These are phyloP conservation scores for Tricholoma flavovirens DNA, from an alignment of 768 basidiomycete genomes.

Conservation along the genomic window DNA sequence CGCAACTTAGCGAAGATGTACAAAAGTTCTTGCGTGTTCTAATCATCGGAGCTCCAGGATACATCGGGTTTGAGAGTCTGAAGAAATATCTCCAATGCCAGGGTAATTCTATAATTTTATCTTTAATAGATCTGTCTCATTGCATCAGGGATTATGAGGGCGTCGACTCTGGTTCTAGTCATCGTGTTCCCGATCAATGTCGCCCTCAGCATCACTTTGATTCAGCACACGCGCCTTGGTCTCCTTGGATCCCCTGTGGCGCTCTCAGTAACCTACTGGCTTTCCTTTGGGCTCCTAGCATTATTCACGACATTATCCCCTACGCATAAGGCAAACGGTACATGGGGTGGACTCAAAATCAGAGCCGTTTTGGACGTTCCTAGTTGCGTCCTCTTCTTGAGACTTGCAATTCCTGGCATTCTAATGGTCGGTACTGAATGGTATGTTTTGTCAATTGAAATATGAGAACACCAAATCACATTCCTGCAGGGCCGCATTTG, in stretches of 20 bases:
- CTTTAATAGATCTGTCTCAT: not conserved
- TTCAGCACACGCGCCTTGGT: constrained; percentile 59
- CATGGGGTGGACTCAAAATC: constrained; percentile 58
- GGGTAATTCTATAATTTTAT: constrained; percentile 33
- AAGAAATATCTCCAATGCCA: constrained; percentile 81
- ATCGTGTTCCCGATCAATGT: constrained; percentile 65
- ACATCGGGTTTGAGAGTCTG: constrained; percentile 69
- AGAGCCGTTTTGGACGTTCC: constrained; percentile 36
- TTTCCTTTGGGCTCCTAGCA: constrained; percentile 54
- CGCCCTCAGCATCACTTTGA: constrained; percentile 49
- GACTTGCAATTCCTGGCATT: constrained; percentile 70
- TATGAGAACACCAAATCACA: not conserved
- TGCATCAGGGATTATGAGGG: constrained; percentile 63
- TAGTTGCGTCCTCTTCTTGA: constrained; percentile 54
- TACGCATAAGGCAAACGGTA: constrained; percentile 47
- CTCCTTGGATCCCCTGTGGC: constrained; percentile 64
- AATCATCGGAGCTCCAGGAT: constrained; percentile 61
- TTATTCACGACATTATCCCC: constrained; percentile 45
- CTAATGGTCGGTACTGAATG: constrained; percentile 80
- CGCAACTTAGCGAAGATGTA: constrained; percentile 49
- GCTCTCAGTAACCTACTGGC: constrained; percentile 64
- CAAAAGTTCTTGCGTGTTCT: constrained; percentile 63
- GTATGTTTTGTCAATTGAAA: constrained; percentile 30
- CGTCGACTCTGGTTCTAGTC: constrained; percentile 58
- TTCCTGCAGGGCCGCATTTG: constrained; percentile 63